Conservation (phyloP, 768 basidiomycete genomes). For the Clavaria fumosa region DNA sequence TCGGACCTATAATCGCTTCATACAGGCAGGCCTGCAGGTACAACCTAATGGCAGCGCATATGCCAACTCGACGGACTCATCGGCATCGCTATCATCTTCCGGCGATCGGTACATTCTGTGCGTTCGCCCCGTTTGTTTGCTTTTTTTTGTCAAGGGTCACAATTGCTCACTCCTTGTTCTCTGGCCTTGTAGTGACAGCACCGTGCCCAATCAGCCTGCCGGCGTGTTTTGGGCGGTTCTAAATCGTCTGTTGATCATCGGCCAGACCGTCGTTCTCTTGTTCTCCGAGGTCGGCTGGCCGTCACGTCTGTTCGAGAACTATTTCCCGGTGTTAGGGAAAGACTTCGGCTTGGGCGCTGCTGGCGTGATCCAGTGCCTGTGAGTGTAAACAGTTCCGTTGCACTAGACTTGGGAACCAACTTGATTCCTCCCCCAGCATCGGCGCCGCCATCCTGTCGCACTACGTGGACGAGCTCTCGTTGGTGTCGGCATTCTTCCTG, state of each 20-base stretch:
- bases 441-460: constrained; percentile 61
- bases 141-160: too few relatives aligned
- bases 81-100: too few relatives aligned
- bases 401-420: background rate
- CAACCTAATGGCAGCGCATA: too few relatives aligned
- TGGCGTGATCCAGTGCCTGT: constrained; percentile 80
- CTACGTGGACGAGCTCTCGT: constrained; percentile 75
- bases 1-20: constrained; percentile 55
- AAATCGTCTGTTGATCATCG: constrained; percentile 75
- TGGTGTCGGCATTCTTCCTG: constrained; percentile 83
- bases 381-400: constrained; percentile 16
- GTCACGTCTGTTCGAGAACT: constrained; percentile 59
- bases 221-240: constrained; percentile 87
- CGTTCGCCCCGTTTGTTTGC: constrained; percentile 1
- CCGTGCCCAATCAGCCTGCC: constrained; percentile 83
- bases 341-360: constrained; percentile 77
- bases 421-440: constrained; percentile 25
- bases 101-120: background rate
- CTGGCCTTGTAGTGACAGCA: constrained; percentile 58
- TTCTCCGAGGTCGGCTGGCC: constrained; percentile 80
- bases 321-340: constrained; percentile 75
- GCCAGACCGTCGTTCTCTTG: constrained; percentile 67
- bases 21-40: constrained; percentile 22
- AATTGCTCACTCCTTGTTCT: too few relatives aligned
- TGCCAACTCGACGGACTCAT: too few relatives aligned